Evolutionary conservation across 202 grass and related monocot species (phyloP).

Genomic region (Eragrostis tef): DNA sequence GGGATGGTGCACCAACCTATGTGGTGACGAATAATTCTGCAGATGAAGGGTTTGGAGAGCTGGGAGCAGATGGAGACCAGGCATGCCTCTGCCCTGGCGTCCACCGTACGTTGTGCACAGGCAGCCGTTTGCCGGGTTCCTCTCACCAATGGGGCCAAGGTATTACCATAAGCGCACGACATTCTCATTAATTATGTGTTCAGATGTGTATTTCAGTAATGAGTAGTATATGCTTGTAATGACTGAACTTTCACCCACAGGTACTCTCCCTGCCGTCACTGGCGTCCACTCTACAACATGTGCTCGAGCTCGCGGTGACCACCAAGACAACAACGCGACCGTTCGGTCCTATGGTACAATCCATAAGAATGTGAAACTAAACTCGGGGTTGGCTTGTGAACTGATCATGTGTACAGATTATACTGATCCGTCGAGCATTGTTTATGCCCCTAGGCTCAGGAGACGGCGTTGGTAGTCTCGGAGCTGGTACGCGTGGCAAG

Average conservation of each 20-base stretch:
- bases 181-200: too few species aligned
- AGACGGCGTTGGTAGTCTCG: constrained; percentile 28
- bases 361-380: not conserved
- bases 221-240: too few species aligned
- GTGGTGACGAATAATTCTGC: not conserved
- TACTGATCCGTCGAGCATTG: not conserved
- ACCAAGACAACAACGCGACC: constrained; percentile 30
- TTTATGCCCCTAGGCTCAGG: constrained; percentile 23
- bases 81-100: constrained; percentile 45
- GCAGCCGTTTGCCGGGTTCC: constrained; percentile 59
- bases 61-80: constrained; percentile 44
- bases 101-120: constrained; percentile 35
- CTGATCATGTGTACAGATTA: not conserved
- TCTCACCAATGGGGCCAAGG: constrained; percentile 54
- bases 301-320: constrained; percentile 28
- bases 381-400: not conserved
- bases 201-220: too few species aligned
- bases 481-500: constrained; percentile 46
- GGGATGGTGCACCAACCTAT: not conserved
- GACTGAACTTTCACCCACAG: not conserved
- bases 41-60: constrained; percentile 61
- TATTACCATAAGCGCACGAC: too few species aligned
- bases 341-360: constrained; percentile 41
- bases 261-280: constrained; percentile 34
- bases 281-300: constrained; percentile 43